Evolutionary conservation across 371 early-diverging fungal genomes (phyloP), one percentile per base, ranked within the genome.

Genomic region (Umbelopsis sp.): DNA sequence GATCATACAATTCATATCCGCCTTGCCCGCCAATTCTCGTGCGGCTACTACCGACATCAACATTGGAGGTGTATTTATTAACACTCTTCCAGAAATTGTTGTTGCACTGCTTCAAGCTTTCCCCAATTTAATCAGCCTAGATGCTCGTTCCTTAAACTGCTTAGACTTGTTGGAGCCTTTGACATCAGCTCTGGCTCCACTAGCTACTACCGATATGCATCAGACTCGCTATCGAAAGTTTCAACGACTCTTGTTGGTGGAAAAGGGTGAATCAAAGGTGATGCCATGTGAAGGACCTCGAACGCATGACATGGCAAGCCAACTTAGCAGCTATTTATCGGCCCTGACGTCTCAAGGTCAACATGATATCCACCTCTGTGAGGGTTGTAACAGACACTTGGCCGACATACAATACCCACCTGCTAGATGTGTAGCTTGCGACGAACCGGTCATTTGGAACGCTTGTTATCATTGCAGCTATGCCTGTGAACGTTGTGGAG

Each of bases 271-370:
- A 29, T 57, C 57, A 16, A 29, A 29, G 12, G 57, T 57, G 11
- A 57, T 57, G 35, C 35, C 57, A 18, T 57, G 57, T 35, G 16
- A 57, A 57, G 57, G 57, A 10, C 14, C 11, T 12, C 29, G 29
- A 29, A 57, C 57, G 10, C 57, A 57, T 4, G 14, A 35, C n/a
- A 32, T 57, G 57, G 57, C 35, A 18, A 11, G 57, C 12, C 57
- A 57, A 18, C 57, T 57, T 35, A 57, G 57, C 14, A 57, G 57
- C 57, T 57, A 57, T n/a, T 35, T 57, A 29, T 57, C 37, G 57
- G 57, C 37, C 29, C 35, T 57, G 35, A 57, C 57, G 14, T 57
- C 57, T 12, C 57, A 57, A 18, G 57, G 57, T 29, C 57, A 57
- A 35, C 57, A 57, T 35, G 57, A 57, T 35, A 57, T 57, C 16